These are phyloP conservation scores for Hypoxylon trugodes DNA, from an alignment of 495 filamentous ascomycete genomes.

Conservation along the genomic window DNA sequence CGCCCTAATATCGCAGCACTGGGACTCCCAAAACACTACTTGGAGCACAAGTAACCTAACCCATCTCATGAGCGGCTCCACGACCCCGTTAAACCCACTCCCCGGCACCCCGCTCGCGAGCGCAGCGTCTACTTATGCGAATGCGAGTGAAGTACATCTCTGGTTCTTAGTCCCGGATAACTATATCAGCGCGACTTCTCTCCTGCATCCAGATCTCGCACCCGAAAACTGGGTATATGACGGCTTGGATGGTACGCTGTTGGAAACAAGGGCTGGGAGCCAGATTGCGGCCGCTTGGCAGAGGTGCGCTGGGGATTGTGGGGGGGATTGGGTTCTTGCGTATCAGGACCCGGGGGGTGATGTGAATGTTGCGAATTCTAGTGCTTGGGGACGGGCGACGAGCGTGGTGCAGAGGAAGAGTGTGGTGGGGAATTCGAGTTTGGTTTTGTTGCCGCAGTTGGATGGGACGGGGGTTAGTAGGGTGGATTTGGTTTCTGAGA, in stretches of 20 bases:
- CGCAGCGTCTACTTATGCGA: not conserved
- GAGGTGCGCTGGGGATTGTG: slow-evolving; percentile 6
- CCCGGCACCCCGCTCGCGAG: slow-evolving; percentile 6
- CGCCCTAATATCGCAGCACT: slow-evolving; percentile 15
- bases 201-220: not conserved
- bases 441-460: slow-evolving; percentile 15
- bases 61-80: not conserved
- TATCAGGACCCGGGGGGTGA: slow-evolving; percentile 16
- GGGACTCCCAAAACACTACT: slow-evolving; percentile 21
- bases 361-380: slow-evolving; percentile 19
- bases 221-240: slow-evolving; percentile 19
- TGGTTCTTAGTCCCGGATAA: slow-evolving; percentile 20
- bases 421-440: slow-evolving; percentile 15
- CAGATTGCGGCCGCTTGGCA: slow-evolving; percentile 28
- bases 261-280: not conserved
- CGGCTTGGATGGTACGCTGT: not conserved
- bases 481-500: slow-evolving; percentile 12
- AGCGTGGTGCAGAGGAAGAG: not conserved
- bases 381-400: not conserved
- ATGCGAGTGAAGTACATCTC: not conserved
- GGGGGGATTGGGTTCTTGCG: slow-evolving; percentile 10
- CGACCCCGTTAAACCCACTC: not conserved
- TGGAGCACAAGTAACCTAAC: slow-evolving; percentile 31
- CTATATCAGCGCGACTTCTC: not conserved
- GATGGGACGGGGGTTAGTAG: not conserved